Conservation (phyloP, 805 yeast genomes). For the Metschnikowia kofuensis region DNA sequence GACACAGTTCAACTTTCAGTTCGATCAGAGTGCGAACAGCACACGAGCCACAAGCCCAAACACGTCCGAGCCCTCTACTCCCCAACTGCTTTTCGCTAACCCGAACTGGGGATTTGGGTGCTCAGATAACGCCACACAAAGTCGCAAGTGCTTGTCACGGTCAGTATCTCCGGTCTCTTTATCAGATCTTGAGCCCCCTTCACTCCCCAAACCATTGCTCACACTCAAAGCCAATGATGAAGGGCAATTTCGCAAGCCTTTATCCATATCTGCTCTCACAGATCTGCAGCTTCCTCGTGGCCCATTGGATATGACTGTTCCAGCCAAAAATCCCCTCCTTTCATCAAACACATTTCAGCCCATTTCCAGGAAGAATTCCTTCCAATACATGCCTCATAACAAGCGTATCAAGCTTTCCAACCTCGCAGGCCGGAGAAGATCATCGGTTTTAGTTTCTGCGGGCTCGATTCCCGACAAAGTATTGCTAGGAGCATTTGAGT, state of each 20-base stretch:
- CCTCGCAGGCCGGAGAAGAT: constrained; percentile 46
- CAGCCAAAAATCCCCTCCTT: constrained; percentile 39
- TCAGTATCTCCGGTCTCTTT: constrained; percentile 19
- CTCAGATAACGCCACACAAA: constrained; percentile 2
- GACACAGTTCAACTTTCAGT: not conserved
- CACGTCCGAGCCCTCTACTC: constrained; percentile 2
- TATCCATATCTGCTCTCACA: constrained; percentile 6
- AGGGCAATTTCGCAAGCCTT: constrained; percentile 13
- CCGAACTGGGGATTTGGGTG: constrained; percentile 21
- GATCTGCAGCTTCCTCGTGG: constrained; percentile 12
- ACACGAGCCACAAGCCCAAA: not conserved
- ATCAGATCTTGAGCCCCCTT: constrained; percentile 9
- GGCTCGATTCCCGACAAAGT: constrained; percentile 64
- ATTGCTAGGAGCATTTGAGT: constrained; percentile 50
- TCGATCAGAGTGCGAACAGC: not conserved
- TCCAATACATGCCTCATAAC: constrained; percentile 54
- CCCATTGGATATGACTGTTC: constrained; percentile 24
- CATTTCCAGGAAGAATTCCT: constrained; percentile 25
- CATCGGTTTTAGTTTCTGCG: constrained; percentile 50
- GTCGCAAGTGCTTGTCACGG: constrained; percentile 3
- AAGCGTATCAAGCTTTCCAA: constrained; percentile 50
- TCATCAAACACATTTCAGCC: constrained; percentile 32
- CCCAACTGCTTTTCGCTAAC: constrained; percentile 17
- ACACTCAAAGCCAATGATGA: constrained; percentile 7
- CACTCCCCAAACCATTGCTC: constrained; percentile 5